These are phyloP conservation scores for Erodium chrysanthum DNA, from an alignment of 441 rosid genomes.

Conservation along the genomic window DNA sequence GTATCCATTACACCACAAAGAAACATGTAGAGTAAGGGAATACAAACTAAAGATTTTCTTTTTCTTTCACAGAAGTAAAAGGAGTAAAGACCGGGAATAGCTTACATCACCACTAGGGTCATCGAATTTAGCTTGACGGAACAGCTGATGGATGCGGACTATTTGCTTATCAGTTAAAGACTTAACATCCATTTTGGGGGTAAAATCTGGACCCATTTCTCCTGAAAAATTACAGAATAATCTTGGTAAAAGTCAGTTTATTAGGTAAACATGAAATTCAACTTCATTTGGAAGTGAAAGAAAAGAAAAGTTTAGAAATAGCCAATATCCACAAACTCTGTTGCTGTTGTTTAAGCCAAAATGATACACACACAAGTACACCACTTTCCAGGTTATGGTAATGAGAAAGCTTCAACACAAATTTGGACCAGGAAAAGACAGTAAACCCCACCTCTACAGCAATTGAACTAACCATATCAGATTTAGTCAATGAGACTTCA, in stretches of 20 bases:
- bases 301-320: background rate
- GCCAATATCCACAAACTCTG: slow-evolving; percentile 11
- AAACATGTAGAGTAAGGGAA: background rate
- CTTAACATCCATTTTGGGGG: slow-evolving; percentile 68
- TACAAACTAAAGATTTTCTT: background rate
- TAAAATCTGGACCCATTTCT: slow-evolving; percentile 92
- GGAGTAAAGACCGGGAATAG: slow-evolving; percentile 17
- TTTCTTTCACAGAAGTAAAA: slow-evolving; percentile 3
- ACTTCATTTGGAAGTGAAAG: background rate
- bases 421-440: background rate
- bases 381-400: background rate
- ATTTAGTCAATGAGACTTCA: background rate
- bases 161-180: slow-evolving; percentile 81
- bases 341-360: slow-evolving; percentile 4
- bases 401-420: slow-evolving; percentile 5
- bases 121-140: slow-evolving; percentile 96
- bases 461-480: background rate
- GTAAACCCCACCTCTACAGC: too few species aligned
- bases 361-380: background rate
- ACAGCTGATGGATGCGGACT: slow-evolving; percentile 92
- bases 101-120: slow-evolving; percentile 95
- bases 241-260: slow-evolving; percentile 12
- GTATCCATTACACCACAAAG: background rate
- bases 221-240: slow-evolving; percentile 34
- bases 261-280: slow-evolving; percentile 2